Conservation (phyloP, 2,329 filamentous ascomycete species). For the Sporothrix sp. region DNA sequence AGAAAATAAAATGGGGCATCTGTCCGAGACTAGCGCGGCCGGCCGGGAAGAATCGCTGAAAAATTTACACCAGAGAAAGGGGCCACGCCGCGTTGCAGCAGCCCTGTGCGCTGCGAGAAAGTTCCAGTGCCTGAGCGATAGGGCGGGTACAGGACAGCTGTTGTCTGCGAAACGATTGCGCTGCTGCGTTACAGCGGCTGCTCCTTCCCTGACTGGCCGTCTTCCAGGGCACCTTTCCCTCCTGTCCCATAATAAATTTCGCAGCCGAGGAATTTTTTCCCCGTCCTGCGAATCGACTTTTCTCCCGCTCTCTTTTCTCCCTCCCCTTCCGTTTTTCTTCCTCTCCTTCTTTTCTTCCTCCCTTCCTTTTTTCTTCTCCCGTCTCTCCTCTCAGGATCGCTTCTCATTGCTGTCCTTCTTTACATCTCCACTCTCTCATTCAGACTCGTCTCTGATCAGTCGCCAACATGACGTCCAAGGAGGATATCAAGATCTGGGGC, state of each 20-base stretch:
- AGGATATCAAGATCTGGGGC: constrained; percentile 52
- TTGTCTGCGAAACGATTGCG: constrained; percentile 5
- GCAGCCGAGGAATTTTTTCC: constrained; percentile 32
- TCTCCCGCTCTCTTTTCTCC: constrained; percentile 2
- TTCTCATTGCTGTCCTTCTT: constrained; percentile 18
- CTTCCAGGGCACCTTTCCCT: constrained; percentile 2
- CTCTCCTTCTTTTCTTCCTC: neutral
- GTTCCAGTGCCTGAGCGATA: no score
- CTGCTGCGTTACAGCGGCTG: neutral
- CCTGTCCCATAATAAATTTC: constrained; percentile 15
- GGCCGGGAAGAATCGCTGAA: constrained; percentile 45
- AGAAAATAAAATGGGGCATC: constrained; percentile 11
- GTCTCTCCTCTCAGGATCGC: constrained; percentile 24
- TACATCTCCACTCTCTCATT: constrained; percentile 29
- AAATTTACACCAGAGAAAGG: constrained; percentile 25
- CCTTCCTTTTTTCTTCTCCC: constrained; percentile 23
- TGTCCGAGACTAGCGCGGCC: constrained; percentile 20
- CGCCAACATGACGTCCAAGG: constrained; percentile 45
- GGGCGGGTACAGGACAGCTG: no score
- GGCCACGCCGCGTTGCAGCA: neutral
- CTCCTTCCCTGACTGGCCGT: neutral
- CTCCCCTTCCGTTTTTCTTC: constrained; percentile 2
- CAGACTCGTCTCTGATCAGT: constrained; percentile 34
- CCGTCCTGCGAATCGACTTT: neutral
- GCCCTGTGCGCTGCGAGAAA: no score